phyloP scores from a whole-genome alignment of 1,139 yeast species.

The Scheffersomyces parashehatae region DNA sequence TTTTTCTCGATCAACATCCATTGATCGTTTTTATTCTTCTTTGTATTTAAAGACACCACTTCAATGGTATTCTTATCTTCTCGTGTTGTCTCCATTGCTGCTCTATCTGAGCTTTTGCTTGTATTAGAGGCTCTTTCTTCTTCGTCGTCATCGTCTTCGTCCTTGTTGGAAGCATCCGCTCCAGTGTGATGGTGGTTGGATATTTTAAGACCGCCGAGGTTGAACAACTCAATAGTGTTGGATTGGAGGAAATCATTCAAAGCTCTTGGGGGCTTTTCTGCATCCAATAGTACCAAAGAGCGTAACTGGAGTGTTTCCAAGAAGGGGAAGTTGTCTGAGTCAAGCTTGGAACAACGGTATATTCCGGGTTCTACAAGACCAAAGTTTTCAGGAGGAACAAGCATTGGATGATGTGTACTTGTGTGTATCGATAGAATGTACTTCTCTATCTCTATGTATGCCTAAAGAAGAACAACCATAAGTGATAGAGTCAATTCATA shows the following conservation, averaged over 20 bases:
- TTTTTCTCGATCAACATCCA: conserved; percentile 72
- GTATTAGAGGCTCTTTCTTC: conserved; percentile 10
- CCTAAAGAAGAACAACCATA: no score
- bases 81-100: conserved; percentile 3
- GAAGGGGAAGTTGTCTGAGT: conserved; percentile 62
- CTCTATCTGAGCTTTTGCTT: conserved; percentile 4
- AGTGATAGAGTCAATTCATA: no score
- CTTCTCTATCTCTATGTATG: no score
- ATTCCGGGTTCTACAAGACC: conserved; percentile 77
- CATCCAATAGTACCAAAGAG: conserved; percentile 63
- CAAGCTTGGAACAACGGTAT: conserved; percentile 57
- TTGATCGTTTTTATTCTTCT: conserved; percentile 46
- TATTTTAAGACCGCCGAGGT: conserved; percentile 46
- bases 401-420: conserved; percentile 36
- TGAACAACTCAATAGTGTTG: conserved; percentile 45
- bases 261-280: conserved; percentile 67
- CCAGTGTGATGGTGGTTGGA: conserved; percentile 45
- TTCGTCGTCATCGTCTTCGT: conserved; percentile 18
- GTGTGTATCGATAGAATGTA: no score
- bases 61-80: conserved; percentile 14
- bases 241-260: conserved; percentile 47
- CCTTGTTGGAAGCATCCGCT: conserved; percentile 3
- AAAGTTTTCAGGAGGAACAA: conserved; percentile 78
- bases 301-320: conserved; percentile 61
- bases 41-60: conserved; percentile 14